Evolutionary conservation across 768 basidiomycete species (phyloP).

Genomic region (Mycena rosella): DNA sequence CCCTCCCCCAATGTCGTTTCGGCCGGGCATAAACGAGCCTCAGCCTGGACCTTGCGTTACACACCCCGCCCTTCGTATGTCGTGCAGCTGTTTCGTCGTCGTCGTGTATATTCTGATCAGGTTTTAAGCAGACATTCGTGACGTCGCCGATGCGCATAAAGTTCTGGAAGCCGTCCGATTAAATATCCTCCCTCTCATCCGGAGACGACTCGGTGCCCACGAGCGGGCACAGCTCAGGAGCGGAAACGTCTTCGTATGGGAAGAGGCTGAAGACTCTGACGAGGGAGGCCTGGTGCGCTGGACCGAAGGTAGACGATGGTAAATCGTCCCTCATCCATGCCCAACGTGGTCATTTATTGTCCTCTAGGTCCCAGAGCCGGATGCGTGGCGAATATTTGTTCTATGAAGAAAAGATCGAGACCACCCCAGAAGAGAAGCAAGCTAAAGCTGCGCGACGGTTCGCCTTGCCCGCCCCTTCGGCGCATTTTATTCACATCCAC

Average conservation of each 20-base stretch:
- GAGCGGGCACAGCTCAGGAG: slow-evolving; percentile 79
- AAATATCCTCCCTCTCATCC: slow-evolving; percentile 77
- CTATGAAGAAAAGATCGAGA: slow-evolving; percentile 87
- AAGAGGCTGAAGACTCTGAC: slow-evolving; percentile 79
- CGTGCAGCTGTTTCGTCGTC: slow-evolving; percentile 30
- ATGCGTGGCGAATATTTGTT: slow-evolving; percentile 88
- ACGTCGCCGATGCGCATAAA: slow-evolving; percentile 83
- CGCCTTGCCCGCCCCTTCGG: slow-evolving; percentile 29
- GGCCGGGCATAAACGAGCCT: slow-evolving; percentile 37
- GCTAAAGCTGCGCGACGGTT: slow-evolving; percentile 85
- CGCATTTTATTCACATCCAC: slow-evolving; percentile 25
- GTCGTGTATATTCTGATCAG: background rate
- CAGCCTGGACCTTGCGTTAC: slow-evolving; percentile 52
- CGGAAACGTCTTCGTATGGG: slow-evolving; percentile 89
- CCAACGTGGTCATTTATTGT: background rate
- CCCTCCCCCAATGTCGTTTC: slow-evolving; percentile 40
- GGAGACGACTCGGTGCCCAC: slow-evolving; percentile 73
- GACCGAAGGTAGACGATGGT: slow-evolving; percentile 89
- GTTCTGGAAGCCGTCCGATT: slow-evolving; percentile 83
- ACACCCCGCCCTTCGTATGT: slow-evolving; percentile 64
- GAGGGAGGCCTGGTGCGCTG: slow-evolving; percentile 77
- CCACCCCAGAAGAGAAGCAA: slow-evolving; percentile 83
- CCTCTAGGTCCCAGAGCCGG: slow-evolving; percentile 81
- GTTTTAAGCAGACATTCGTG: slow-evolving; percentile 70
- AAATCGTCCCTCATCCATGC: slow-evolving; percentile 27